Evolutionary conservation across 2,329 filamentous ascomycete genomes (phyloP).

Genomic region (Cadophora luteo-olivacea): DNA sequence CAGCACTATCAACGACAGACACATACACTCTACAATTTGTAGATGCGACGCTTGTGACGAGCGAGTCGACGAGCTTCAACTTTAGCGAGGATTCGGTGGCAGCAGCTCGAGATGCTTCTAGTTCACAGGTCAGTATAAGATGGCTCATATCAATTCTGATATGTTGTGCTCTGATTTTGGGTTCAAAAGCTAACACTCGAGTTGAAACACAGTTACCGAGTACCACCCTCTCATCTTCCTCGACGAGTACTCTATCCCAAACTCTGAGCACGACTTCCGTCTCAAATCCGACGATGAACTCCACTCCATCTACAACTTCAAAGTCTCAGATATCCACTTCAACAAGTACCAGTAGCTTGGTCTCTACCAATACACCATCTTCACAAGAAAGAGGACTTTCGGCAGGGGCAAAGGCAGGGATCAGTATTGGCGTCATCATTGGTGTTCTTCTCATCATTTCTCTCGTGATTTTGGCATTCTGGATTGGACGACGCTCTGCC

Average conservation of each 20-base stretch:
- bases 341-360: neutral
- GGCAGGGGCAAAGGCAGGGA: conserved; percentile 10
- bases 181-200: neutral
- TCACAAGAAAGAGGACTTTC: conserved; percentile 5
- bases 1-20: conserved; percentile 17
- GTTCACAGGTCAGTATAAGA: neutral
- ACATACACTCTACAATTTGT: conserved; percentile 19
- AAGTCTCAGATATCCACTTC: neutral
- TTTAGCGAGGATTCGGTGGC: neutral
- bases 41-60: conserved; percentile 14
- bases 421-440: conserved; percentile 8
- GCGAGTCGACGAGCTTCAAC: neutral
- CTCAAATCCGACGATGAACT: neutral
- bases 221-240: neutral
- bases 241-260: neutral
- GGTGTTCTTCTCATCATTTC: conserved; percentile 1
- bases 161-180: neutral
- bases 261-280: neutral
- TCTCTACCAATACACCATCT: neutral
- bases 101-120: conserved; percentile 4
- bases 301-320: neutral
- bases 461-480: conserved; percentile 5
- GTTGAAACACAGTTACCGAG: conserved; percentile 9
- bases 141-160: neutral
- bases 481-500: conserved; percentile 13